Percentiles rank a stretch among this genome's conserved stretches.
These are phyloP conservation scores for Ambrosia hybrid DNA, from an alignment of 140 eudicot genomes.

Conservation along the genomic window DNA sequence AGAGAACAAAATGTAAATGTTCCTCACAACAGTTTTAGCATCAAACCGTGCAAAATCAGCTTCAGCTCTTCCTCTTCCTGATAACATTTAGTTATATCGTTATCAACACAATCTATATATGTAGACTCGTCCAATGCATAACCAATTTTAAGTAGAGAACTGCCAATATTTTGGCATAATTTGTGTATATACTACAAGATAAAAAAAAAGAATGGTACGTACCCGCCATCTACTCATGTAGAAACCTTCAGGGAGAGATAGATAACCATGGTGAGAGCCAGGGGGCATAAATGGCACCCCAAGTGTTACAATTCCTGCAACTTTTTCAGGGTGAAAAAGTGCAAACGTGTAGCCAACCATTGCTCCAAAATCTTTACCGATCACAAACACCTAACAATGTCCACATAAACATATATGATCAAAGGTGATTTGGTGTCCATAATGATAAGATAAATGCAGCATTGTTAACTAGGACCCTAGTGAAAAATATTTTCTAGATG, in stretches of 20 bases:
- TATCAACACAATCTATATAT: too few species aligned
- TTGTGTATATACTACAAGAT: too few species aligned
- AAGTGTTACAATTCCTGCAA: slow-evolving; percentile 45
- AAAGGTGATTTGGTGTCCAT: too few species aligned
- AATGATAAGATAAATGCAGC: too few species aligned
- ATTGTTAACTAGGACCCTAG: too few species aligned
- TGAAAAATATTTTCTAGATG: too few species aligned
- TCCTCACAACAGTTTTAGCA: slow-evolving; percentile 49
- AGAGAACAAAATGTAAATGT: slow-evolving; percentile 56
- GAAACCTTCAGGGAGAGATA: slow-evolving; percentile 58
- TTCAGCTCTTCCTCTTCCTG: slow-evolving; percentile 68
- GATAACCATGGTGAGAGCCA: slow-evolving; percentile 21
- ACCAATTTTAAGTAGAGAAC: too few species aligned
- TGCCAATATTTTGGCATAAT: too few species aligned
- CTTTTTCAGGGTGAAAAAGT: slow-evolving; percentile 50
- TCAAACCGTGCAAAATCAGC: slow-evolving; percentile 64
- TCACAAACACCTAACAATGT: slow-evolving; percentile 41
- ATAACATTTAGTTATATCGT: not conserved
- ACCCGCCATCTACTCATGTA: slow-evolving; percentile 65
- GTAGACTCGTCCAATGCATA: too few species aligned
- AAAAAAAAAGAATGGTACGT: not conserved
- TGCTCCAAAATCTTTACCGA: slow-evolving; percentile 74
- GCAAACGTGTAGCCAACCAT: slow-evolving; percentile 46
- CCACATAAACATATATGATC: too few species aligned
- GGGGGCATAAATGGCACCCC: slow-evolving; percentile 58